Base-by-base conservation (phyloP, 106 monocot genomes). In the Agapanthus africanus region DNA sequence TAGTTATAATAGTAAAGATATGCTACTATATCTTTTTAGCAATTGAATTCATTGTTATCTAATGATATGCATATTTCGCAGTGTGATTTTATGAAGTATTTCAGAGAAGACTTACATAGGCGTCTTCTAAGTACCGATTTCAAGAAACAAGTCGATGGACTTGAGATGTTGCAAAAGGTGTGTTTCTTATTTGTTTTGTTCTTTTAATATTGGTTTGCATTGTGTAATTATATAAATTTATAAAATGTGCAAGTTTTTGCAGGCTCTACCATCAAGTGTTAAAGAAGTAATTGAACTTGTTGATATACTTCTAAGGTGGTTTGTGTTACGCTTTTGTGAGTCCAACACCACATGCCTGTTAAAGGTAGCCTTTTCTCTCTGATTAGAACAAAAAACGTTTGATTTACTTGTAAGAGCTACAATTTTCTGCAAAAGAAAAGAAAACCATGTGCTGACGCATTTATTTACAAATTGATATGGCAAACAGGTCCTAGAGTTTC, bases 61-160 rank as follows among this genome's bases (percentile, higher is more conserved):
- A 64, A n/a, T 54, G 49, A 15, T 37, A 66, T 73, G 34, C 35
- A 40, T 68, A n/a, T 30, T 35, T 65, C 66, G 54, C 83, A 99
- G 99, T 80, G 28, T 70, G 99, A 99, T 69, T 71, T 99, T 57
- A 69, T 86, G 73, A 93, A 78, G 78, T 78, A 91, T 74, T 79
- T 99, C 50, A 82, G 99, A 78, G 99, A 99, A 79, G 99, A 99
- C 54, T 75, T 99, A 37, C 83, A 93, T 71, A 71, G 85, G 64
- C 80, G 99, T 37, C 79, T 99, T 65, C 65, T 89, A 54, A 93
- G 93, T 73, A 69, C 83, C 28, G 99, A 99, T 71, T 99, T 99
- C 65, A 99, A 93, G 83, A 93, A 90, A 83, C 99, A 99, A 83
- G 85, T 99, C 11, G 93, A 99, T 73, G 99, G 99, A n/a, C 74